Conservation (phyloP, 2,329 filamentous ascomycete genomes). For the Arthrinium phaeospermum region DNA sequence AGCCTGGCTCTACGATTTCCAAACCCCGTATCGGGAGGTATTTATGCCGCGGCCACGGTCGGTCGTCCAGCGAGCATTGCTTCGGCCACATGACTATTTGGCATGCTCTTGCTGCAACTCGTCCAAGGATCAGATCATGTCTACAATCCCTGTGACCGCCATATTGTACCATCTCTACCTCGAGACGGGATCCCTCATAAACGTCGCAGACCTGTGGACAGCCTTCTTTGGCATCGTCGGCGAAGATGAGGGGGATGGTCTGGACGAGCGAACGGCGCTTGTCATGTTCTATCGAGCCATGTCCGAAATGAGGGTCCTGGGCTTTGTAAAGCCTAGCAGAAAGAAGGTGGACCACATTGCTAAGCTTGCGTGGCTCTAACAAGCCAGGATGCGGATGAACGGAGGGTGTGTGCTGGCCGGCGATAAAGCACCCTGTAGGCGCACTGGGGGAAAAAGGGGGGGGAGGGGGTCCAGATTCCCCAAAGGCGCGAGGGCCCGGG, state of each 20-base stretch:
- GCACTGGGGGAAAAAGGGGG: not conserved
- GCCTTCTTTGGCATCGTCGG: slow-evolving; percentile 73
- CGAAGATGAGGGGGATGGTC: slow-evolving; percentile 46
- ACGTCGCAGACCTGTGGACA: slow-evolving; percentile 79
- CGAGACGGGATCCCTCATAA: slow-evolving; percentile 78
- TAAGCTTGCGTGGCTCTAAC: slow-evolving; percentile 64
- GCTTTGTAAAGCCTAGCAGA: slow-evolving; percentile 85
- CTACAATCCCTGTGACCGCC: slow-evolving; percentile 71
- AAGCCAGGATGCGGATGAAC: not conserved
- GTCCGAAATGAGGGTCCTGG: slow-evolving; percentile 83
- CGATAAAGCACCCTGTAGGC: not conserved
- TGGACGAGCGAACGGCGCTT: slow-evolving; percentile 63
- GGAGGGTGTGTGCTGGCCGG: not conserved
- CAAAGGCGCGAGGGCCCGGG: too few species aligned
- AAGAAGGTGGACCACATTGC: slow-evolving; percentile 93
- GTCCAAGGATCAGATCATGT: slow-evolving; percentile 54
- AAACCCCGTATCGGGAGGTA: slow-evolving; percentile 72
- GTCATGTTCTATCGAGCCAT: slow-evolving; percentile 84
- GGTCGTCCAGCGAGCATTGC: slow-evolving; percentile 73
- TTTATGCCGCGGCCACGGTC: slow-evolving; percentile 76
- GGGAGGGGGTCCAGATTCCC: not conserved
- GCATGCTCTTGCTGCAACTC: slow-evolving; percentile 71
- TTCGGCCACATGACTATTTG: slow-evolving; percentile 77
- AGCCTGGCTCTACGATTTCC: slow-evolving; percentile 76
- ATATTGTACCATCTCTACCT: slow-evolving; percentile 81